A percentile compares a stretch with the other conserved stretches of the same genome.
These are phyloP conservation scores for Botrytis tulipae DNA, from an alignment of 2,329 filamentous ascomycete genomes.

Conservation along the genomic window DNA sequence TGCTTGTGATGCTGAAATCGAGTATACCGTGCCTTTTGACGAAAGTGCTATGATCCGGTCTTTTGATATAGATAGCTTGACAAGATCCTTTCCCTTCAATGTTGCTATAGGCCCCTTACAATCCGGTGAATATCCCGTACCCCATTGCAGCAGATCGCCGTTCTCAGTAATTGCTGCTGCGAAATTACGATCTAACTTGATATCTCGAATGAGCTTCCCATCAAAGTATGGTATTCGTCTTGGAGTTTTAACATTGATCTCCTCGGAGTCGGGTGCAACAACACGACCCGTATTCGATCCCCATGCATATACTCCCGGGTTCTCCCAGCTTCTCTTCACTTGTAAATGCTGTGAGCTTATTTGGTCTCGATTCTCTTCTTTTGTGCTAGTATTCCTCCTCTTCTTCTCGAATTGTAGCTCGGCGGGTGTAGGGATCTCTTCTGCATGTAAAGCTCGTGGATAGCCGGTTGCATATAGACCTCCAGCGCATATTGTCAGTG, in stretches of 20 bases:
- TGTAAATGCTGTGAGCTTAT: conserved; percentile 86
- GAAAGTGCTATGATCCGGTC: conserved; percentile 82
- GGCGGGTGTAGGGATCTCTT: conserved; percentile 40
- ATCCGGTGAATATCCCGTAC: conserved; percentile 67
- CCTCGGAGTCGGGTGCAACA: conserved; percentile 79
- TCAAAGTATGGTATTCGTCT: conserved; percentile 80
- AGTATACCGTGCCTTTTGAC: conserved; percentile 76
- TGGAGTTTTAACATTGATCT: conserved; percentile 75
- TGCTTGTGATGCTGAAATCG: conserved; percentile 70
- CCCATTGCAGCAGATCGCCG: conserved; percentile 92
- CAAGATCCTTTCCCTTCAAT: conserved; percentile 76
- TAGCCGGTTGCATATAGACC: conserved; percentile 32
- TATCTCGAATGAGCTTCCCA: conserved; percentile 76
- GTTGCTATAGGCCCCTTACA: conserved; percentile 66
- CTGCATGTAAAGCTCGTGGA: conserved; percentile 33
- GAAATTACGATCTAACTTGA: conserved; percentile 80
- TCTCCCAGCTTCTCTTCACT: conserved; percentile 76
- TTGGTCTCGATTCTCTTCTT: conserved; percentile 71
- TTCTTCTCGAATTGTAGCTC: conserved; percentile 68
- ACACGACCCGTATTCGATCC: conserved; percentile 83
- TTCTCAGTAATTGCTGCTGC: conserved; percentile 85
- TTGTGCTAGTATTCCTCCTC: conserved; percentile 54
- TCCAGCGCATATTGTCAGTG: conserved; percentile 31
- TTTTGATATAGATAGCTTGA: conserved; percentile 71
- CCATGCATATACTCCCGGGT: conserved; percentile 91